Percentiles rank a stretch among this genome's conserved stretches.
Conservation (phyloP, 2,329 filamentous ascomycete species). For the Verticillium nonalfalfae region DNA sequence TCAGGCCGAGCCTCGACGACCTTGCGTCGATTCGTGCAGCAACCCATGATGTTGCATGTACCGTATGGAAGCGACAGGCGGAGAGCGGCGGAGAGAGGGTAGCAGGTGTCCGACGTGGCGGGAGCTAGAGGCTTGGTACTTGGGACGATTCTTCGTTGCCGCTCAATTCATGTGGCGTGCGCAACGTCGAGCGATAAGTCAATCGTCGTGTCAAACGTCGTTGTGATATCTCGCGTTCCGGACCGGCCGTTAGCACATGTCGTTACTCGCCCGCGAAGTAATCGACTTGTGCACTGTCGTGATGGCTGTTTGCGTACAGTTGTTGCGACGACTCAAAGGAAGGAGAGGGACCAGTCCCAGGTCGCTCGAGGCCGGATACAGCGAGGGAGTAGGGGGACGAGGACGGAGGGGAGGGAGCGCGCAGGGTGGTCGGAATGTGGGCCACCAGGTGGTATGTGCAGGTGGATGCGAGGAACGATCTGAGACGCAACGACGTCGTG, state of each 20-base stretch:
- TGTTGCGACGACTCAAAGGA: neutral
- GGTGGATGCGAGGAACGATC: neutral
- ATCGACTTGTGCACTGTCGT: conserved; percentile 29
- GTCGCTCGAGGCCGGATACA: neutral
- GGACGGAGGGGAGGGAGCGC: conserved; percentile 35
- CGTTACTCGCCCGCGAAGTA: conserved; percentile 44
- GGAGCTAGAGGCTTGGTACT: neutral
- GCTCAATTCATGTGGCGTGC: neutral
- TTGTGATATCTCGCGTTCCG: conserved; percentile 11
- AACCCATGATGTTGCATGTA: conserved; percentile 46
- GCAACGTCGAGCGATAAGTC: neutral
- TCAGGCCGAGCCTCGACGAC: conserved; percentile 65
- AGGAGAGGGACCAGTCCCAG: neutral
- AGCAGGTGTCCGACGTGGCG: conserved; percentile 7
- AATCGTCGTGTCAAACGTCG: neutral
- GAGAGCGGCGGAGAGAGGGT: conserved; percentile 1
- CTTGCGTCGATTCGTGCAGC: conserved; percentile 56
- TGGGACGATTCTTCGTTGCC: neutral
- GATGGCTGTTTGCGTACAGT: conserved; percentile 8
- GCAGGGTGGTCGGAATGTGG: conserved; percentile 32
- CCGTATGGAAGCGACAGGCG: neutral
- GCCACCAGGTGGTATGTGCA: neutral
- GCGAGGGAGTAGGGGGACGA: conserved; percentile 53
- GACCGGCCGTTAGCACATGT: conserved; percentile 37
- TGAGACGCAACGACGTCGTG: conserved; percentile 3